Conservation (phyloP, 148 eudicot genomes). For the Nepenthes mirabilis region DNA sequence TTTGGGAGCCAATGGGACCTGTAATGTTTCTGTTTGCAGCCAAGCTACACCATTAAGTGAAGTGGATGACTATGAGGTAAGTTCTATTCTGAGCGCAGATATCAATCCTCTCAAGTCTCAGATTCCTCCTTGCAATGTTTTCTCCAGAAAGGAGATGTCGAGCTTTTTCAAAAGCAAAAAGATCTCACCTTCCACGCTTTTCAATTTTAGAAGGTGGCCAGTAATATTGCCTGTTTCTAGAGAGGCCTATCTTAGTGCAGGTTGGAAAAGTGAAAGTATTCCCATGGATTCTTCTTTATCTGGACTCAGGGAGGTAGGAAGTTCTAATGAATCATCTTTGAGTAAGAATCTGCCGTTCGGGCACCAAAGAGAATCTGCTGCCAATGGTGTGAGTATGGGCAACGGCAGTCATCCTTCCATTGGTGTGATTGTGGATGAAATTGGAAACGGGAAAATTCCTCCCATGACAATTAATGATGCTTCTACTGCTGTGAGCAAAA, state of each 20-base stretch:
- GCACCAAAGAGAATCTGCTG: conserved; percentile 12
- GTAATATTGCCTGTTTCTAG: conserved; percentile 16
- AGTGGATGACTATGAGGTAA: conserved; percentile 1
- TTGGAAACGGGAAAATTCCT: conserved; percentile 13
- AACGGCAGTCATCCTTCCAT: conserved; percentile 12
- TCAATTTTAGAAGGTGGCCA: conserved; percentile 26
- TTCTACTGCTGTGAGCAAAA: conserved; percentile 10
- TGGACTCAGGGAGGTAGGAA: conserved; percentile 12
- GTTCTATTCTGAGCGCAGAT: conserved; percentile 6
- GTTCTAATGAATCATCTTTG: conserved; percentile 28
- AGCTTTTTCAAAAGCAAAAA: conserved; percentile 42
- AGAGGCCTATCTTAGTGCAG: conserved; percentile 16
- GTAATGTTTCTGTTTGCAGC: conserved; percentile 7
- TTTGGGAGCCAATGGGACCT: conserved; percentile 20
- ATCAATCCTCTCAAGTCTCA: conserved; percentile 67
- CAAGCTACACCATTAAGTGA: conserved; percentile 7
- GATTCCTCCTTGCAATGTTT: conserved; percentile 57
- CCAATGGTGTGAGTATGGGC: conserved; percentile 15
- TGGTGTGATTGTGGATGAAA: conserved; percentile 10
- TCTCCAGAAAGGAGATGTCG: conserved; percentile 74
- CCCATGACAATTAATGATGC: conserved; percentile 7
- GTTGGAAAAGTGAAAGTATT: conserved; percentile 16
- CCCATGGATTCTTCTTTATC: conserved; percentile 10
- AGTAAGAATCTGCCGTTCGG: conserved; percentile 15
- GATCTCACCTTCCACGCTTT: conserved; percentile 40